These are phyloP conservation scores for Arachnopeziza araneosa DNA, from an alignment of 2,329 filamentous ascomycete species.

Conservation along the genomic window DNA sequence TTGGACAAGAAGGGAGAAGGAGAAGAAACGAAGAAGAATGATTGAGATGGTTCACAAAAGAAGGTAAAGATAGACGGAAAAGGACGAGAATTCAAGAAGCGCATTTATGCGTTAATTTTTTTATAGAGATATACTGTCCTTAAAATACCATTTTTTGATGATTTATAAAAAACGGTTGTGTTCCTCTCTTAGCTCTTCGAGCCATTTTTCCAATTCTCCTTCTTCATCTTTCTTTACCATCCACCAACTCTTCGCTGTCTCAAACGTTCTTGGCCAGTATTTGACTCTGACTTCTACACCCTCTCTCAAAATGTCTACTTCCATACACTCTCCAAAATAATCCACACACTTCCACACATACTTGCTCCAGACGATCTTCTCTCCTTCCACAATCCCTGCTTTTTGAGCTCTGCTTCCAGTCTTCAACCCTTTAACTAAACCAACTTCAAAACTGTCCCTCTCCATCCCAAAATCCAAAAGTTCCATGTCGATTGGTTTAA, in stretches of 20 bases:
- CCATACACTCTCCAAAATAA: conserved; percentile 15
- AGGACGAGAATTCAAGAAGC: neutral
- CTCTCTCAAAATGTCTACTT: conserved; percentile 15
- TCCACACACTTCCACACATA: conserved; percentile 21
- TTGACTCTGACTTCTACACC: conserved; percentile 8
- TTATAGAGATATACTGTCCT: too few relatives aligned
- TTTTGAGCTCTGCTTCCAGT: conserved; percentile 19
- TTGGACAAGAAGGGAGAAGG: neutral
- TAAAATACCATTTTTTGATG: too few relatives aligned
- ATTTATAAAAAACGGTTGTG: neutral
- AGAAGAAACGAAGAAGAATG: neutral
- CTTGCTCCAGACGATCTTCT: conserved; percentile 16
- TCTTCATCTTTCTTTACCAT: conserved; percentile 22
- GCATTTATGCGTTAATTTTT: too few relatives aligned
- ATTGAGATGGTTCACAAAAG: too few relatives aligned
- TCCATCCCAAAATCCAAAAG: conserved; percentile 24
- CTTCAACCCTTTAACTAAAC: conserved; percentile 16
- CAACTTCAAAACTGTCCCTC: conserved; percentile 14
- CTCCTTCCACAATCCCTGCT: conserved; percentile 21
- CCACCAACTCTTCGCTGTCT: conserved; percentile 19
- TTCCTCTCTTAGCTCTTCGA: neutral
- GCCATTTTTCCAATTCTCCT: neutral
- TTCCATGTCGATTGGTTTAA: conserved; percentile 16
- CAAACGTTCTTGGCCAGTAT: conserved; percentile 20
- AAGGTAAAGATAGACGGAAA: too few relatives aligned